A percentile compares a stretch with the other conserved stretches of the same genome.
Conservation (phyloP, 2,329 filamentous ascomycete species). For the Beauveria sp. region DNA sequence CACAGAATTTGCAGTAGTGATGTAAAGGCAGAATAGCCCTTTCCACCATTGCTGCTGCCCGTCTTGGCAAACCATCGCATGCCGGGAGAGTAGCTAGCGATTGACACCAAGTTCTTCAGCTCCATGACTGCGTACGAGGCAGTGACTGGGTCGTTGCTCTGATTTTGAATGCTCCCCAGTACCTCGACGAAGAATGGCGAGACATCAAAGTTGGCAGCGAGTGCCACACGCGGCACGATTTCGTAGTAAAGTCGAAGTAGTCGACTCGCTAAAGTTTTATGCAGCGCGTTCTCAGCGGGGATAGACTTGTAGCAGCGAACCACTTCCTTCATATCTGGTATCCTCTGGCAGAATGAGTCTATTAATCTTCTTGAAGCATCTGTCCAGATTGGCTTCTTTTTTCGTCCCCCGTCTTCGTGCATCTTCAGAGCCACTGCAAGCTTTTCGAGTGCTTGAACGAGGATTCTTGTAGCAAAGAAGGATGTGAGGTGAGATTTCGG, state of each 20-base stretch:
- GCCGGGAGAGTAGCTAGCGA: slow-evolving; percentile 71
- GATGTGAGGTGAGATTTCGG: slow-evolving; percentile 71
- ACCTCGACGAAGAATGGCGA: slow-evolving; percentile 66
- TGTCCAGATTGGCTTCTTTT: slow-evolving; percentile 50
- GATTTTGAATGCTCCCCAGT: slow-evolving; percentile 53
- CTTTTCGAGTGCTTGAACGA: slow-evolving; percentile 75
- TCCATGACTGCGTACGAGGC: slow-evolving; percentile 59
- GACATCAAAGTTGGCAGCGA: slow-evolving; percentile 83
- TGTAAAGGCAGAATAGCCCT: slow-evolving; percentile 55
- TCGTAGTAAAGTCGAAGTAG: slow-evolving; percentile 81
- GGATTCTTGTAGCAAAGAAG: slow-evolving; percentile 74
- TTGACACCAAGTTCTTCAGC: slow-evolving; percentile 70
- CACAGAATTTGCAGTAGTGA: slow-evolving; percentile 50
- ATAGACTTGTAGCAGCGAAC: slow-evolving; percentile 66
- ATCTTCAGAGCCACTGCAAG: slow-evolving; percentile 56
- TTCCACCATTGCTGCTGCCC: slow-evolving; percentile 42
- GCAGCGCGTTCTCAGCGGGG: slow-evolving; percentile 60
- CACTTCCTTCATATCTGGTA: slow-evolving; percentile 75
- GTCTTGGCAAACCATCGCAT: slow-evolving; percentile 87
- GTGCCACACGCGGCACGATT: slow-evolving; percentile 67
- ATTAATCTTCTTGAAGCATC: slow-evolving; percentile 61
- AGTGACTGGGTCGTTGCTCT: slow-evolving; percentile 40
- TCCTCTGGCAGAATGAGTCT: slow-evolving; percentile 68
- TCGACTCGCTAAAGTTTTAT: slow-evolving; percentile 70
- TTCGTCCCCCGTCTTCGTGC: slow-evolving; percentile 40